phyloP scores from a whole-genome alignment of 441 rosid genomes.

The Aleurites moluccanus region DNA sequence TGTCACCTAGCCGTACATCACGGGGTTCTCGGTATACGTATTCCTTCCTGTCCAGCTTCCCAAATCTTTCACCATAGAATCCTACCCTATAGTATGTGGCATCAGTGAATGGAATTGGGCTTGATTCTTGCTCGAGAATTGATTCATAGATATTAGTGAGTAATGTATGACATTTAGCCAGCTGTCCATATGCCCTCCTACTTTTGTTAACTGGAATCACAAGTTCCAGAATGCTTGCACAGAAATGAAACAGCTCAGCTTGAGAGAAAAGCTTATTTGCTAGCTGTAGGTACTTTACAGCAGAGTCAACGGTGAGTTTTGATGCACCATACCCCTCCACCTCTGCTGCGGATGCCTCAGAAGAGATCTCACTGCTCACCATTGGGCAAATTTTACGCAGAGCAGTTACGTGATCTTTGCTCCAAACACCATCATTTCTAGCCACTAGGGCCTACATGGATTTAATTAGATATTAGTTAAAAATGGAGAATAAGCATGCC shows the following conservation, averaged over 20 bases:
- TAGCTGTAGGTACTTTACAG: slow-evolving; percentile 94
- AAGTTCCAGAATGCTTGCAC: slow-evolving; percentile 95
- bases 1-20: slow-evolving; percentile 97
- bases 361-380: slow-evolving; percentile 83
- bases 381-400: slow-evolving; percentile 94
- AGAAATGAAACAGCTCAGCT: slow-evolving; percentile 97
- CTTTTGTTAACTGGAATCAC: slow-evolving; percentile 97
- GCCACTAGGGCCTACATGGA: slow-evolving; percentile 87
- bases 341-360: slow-evolving; percentile 98
- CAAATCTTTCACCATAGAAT: slow-evolving; percentile 89
- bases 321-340: slow-evolving; percentile 99
- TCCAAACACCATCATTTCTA: slow-evolving; percentile 99
- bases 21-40: slow-evolving; percentile 96
- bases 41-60: slow-evolving; percentile 84
- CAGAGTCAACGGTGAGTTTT: slow-evolving; percentile 98
- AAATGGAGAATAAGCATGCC: not conserved
- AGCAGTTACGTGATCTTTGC: slow-evolving; percentile 84
- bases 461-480: slow-evolving; percentile 15
- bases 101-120: slow-evolving; percentile 93
- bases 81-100: slow-evolving; percentile 99
- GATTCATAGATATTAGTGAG: slow-evolving; percentile 88
- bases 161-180: slow-evolving; percentile 93
- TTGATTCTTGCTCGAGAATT: slow-evolving; percentile 95
- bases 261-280: slow-evolving; percentile 97
- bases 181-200: slow-evolving; percentile 93